phyloP scores from a whole-genome alignment of 805 yeast species.

The Candida takata region DNA sequence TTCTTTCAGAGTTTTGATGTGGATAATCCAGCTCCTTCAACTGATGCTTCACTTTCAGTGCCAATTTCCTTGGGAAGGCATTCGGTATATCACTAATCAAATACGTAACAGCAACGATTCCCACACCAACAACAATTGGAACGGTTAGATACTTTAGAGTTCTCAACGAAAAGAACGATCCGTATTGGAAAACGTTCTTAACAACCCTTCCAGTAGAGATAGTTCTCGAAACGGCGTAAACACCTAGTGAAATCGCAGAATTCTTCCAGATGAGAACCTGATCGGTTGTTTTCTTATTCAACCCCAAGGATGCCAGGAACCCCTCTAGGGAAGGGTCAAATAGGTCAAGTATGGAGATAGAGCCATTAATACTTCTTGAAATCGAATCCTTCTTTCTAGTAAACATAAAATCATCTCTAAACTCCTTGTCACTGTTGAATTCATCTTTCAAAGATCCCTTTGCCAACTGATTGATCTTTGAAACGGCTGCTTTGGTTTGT shows the following conservation, averaged over 20 bases:
- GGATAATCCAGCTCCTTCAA: conserved; percentile 68
- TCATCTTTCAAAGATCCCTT: conserved; percentile 56
- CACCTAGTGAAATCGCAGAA: conserved; percentile 23
- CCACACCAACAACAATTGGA: conserved; percentile 45
- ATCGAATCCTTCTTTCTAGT: conserved; percentile 61
- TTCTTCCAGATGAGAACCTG: conserved; percentile 24
- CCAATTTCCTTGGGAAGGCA: conserved; percentile 80
- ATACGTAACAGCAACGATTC: conserved; percentile 52
- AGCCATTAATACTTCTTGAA: conserved; percentile 49
- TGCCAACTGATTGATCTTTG: conserved; percentile 57
- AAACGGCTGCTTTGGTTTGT: conserved; percentile 54
- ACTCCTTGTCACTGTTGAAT: conserved; percentile 46
- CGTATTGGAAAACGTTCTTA: conserved; percentile 28
- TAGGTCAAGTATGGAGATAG: conserved; percentile 64
- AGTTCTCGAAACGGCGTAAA: conserved; percentile 24
- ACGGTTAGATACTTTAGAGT: conserved; percentile 40
- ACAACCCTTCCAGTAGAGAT: conserved; percentile 33
- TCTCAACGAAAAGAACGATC: conserved; percentile 30
- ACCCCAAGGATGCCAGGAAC: conserved; percentile 30
- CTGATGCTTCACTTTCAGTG: conserved; percentile 58
- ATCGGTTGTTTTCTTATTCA: conserved; percentile 23
- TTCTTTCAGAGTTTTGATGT: conserved; percentile 67
- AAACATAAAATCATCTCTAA: conserved; percentile 77
- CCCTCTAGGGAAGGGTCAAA: conserved; percentile 70
- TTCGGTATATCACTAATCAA: conserved; percentile 76